Evolutionary conservation across 768 basidiomycete species (phyloP), one percentile per base, ranked within the genome.

Genomic region (Xanthoconium stramineum): DNA sequence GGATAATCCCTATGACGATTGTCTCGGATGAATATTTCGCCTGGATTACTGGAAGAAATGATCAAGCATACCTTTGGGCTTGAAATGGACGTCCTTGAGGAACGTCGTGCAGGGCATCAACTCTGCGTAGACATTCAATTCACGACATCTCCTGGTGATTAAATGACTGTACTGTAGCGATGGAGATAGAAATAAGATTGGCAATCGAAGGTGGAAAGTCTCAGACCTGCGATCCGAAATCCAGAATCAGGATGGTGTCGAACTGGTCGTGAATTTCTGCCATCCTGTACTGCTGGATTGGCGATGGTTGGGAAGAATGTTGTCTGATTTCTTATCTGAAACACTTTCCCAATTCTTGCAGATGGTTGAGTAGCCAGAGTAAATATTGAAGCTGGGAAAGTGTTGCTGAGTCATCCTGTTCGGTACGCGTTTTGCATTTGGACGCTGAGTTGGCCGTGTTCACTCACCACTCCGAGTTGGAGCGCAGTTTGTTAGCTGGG

Each of bases 91-190:
- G 53, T 98, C 93, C 59, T 82, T 80, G 57, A 98, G 80, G 74
- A 88, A 90, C 30, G 89, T 87, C 2, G 97, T 99, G 72, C 97
- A 99, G 28, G 97, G 94, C 83, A 97, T 83, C 67, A 99, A 80
- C 76, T 99, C 97, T 50, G 96, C 96, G 68, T 98, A 98, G 52
- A 99, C 93, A 53, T 93, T 92, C 68, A 94, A 82, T 73, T 99
- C 97, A 68, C 97, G 88, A 81, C 96, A 98, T 84, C 97, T 82
- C 69, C 97, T 78, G 8, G 95, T 97, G 72, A 98, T 98, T 60
- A 99, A 78, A 78, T 98, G 97, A 61, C 95, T 95, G 74, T 96
- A 96, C 94, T 96, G 71, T 42, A 35, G 13, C 15, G 52, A 44
- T 24, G 19, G n/a, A n/a, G 20, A 19, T 11, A 15, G 40, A 59